A percentile compares a stretch with the other conserved stretches of the same genome.
Conservation (phyloP, 306 rosid species). For the Ammopiptanthus mongolicus region DNA sequence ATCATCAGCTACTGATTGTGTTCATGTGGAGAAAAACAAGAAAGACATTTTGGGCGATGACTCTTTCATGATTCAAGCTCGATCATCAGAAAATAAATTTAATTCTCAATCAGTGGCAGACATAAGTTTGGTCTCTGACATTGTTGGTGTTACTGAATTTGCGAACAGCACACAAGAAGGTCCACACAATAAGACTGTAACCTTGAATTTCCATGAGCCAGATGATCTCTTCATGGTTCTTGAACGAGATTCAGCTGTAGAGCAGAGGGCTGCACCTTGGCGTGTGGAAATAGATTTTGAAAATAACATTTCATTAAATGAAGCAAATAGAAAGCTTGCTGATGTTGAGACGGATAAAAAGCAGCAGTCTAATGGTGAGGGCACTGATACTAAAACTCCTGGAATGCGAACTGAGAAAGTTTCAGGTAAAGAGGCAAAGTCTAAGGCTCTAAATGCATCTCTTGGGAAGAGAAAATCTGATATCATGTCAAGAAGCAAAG, state of each 20-base stretch:
- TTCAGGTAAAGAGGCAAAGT: conserved; percentile 51
- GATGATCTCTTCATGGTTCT: conserved; percentile 94
- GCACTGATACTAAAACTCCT: conserved; percentile 24
- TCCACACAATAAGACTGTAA: conserved; percentile 42
- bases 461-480: conserved; percentile 56
- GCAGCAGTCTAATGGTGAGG: conserved; percentile 23
- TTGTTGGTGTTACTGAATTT: conserved; percentile 51
- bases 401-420: conserved; percentile 48
- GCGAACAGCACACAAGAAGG: conserved; percentile 35
- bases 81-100: conserved; percentile 43
- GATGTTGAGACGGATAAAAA: conserved; percentile 34
- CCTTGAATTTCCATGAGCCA: conserved; percentile 50
- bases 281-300: conserved; percentile 82
- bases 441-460: conserved; percentile 54
- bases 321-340: conserved; percentile 39
- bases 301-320: conserved; percentile 34
- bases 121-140: conserved; percentile 57
- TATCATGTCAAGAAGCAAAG: conserved; percentile 45
- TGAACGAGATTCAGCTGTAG: conserved; percentile 63
- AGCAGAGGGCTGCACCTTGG: conserved; percentile 57
- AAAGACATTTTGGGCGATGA: conserved; percentile 64
- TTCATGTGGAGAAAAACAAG: conserved; percentile 44
- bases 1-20: conserved; percentile 28
- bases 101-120: conserved; percentile 53
- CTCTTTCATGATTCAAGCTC: conserved; percentile 84